Percentiles rank a stretch among this genome's conserved stretches.
These are phyloP conservation scores for Abortiporus biennis DNA, from an alignment of 1,284 basidiomycete genomes.

Conservation along the genomic window DNA sequence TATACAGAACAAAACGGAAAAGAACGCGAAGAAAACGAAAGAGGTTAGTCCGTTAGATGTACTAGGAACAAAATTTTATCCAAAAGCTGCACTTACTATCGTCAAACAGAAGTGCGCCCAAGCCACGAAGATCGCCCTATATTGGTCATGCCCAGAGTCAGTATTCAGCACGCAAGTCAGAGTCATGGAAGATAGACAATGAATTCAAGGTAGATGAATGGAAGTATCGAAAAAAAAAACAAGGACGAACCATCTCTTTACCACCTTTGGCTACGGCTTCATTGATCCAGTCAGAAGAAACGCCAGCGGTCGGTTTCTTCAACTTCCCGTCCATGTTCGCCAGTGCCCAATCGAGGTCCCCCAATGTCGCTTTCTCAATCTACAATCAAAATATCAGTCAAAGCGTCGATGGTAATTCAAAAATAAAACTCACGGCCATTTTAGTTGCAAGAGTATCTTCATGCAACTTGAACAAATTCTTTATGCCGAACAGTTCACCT, in stretches of 20 bases:
- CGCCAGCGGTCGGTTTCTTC: conserved; percentile 26
- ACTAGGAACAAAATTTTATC: conserved; percentile 1
- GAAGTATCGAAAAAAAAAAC: too few species aligned
- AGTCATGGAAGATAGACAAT: too few species aligned
- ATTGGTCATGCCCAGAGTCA: too few species aligned
- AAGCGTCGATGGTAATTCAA: neutral
- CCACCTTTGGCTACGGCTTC: conserved; percentile 46
- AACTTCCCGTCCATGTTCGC: conserved; percentile 50
- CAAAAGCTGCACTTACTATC: conserved; percentile 40
- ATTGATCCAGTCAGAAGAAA: conserved; percentile 32
- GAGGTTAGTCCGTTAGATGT: neutral
- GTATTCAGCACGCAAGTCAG: too few species aligned
- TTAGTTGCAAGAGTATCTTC: conserved; percentile 70
- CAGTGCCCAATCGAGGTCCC: conserved; percentile 74
- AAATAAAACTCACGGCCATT: conserved; percentile 43
- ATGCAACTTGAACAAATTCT: conserved; percentile 80
- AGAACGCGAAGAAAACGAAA: neutral
- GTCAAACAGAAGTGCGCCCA: conserved; percentile 63
- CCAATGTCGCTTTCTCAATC: conserved; percentile 71
- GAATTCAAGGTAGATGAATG: too few species aligned
- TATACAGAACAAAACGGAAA: too few species aligned
- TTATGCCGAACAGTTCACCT: conserved; percentile 78
- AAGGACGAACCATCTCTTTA: conserved; percentile 60
- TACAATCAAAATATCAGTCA: conserved; percentile 19
- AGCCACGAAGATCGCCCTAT: conserved; percentile 52